Percentiles rank a stretch among this genome's conserved stretches.
These are phyloP conservation scores for Cryptomeria japonica DNA, from an alignment of 75 land plant genomes.

Conservation along the genomic window DNA sequence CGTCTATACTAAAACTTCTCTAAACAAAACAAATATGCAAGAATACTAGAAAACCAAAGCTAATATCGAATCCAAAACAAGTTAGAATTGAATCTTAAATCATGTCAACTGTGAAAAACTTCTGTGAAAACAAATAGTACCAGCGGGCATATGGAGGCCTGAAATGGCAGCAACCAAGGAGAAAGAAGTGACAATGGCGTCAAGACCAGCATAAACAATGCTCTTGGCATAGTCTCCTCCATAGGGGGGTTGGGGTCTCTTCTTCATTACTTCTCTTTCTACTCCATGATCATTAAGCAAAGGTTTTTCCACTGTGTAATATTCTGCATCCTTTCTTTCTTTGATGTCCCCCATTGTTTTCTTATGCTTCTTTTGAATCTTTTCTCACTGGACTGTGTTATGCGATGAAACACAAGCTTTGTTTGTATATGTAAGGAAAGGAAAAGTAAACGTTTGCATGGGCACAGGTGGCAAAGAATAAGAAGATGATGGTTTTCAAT, in stretches of 20 bases:
- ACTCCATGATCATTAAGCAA: neutral
- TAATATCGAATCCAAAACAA: neutral
- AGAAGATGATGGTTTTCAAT: no score
- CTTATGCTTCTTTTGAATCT: no score
- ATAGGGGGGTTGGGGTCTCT: slow-evolving; percentile 1
- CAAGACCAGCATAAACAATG: slow-evolving; percentile 72
- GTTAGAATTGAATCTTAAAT: neutral
- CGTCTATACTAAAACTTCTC: slow-evolving; percentile 33
- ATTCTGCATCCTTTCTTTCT: no score
- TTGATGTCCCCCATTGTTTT: no score
- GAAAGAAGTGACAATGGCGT: slow-evolving; percentile 72
- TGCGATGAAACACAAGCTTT: no score
- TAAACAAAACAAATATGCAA: no score
- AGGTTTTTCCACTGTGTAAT: no score
- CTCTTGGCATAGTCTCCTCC: slow-evolving; percentile 63
- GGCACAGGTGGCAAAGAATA: no score
- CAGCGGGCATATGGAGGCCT: slow-evolving; percentile 42
- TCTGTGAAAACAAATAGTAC: slow-evolving; percentile 5
- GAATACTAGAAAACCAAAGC: neutral
- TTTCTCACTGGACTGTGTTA: no score
- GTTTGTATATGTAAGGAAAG: no score
- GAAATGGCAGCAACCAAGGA: slow-evolving; percentile 80
- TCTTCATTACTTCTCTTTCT: neutral
- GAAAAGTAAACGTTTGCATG: no score
- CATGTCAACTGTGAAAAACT: neutral